These are phyloP conservation scores for Citrus reticulata DNA, from an alignment of 345 rosid genomes.

Conservation along the genomic window DNA sequence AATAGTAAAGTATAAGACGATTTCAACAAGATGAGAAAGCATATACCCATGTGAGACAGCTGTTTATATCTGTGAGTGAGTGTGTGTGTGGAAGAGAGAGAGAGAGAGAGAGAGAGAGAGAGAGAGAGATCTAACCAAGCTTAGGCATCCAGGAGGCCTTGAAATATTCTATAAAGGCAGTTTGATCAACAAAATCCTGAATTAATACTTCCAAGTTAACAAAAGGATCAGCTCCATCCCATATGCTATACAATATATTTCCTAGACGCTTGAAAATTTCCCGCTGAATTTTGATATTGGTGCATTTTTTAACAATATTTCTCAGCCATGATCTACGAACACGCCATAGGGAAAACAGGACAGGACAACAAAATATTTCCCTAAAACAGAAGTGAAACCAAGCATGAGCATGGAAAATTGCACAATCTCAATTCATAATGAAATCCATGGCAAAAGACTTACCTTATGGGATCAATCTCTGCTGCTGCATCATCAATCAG, in stretches of 20 bases:
- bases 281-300: slow-evolving; percentile 60
- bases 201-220: slow-evolving; percentile 57
- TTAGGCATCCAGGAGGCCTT: slow-evolving; percentile 85
- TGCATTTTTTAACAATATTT: slow-evolving; percentile 72
- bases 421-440: not conserved
- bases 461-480: slow-evolving; percentile 88
- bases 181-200: slow-evolving; percentile 80
- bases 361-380: slow-evolving; percentile 76
- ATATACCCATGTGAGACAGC: not conserved
- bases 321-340: slow-evolving; percentile 93
- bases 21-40: not conserved
- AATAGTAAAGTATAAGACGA: not conserved
- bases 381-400: slow-evolving; percentile 37
- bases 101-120: not conserved
- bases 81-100: not conserved
- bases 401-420: slow-evolving; percentile 6
- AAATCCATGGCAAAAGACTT: slow-evolving; percentile 17
- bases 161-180: slow-evolving; percentile 71
- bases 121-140: slow-evolving; percentile 51
- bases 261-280: slow-evolving; percentile 82
- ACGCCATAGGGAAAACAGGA: slow-evolving; percentile 87
- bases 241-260: slow-evolving; percentile 56
- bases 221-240: slow-evolving; percentile 54
- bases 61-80: not conserved
- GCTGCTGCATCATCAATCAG: slow-evolving; percentile 84